Evolutionary conservation across 1,284 basidiomycete genomes (phyloP).

Genomic region (Cryptococcus sp.): DNA sequence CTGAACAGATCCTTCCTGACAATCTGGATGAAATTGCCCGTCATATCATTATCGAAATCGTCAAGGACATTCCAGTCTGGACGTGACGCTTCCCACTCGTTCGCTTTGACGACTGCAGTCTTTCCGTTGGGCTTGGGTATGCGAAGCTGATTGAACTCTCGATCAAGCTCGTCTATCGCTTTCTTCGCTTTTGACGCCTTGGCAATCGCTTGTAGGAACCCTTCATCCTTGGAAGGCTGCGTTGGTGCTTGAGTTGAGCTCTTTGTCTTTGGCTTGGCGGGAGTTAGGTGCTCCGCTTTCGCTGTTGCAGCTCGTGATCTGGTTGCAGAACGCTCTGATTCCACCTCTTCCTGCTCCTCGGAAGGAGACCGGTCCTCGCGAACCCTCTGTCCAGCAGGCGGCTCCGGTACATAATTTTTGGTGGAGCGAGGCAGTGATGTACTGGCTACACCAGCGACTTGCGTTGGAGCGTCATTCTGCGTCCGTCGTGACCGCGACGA

Average conservation of each 20-base stretch:
- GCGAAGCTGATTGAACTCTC: constrained; percentile 78
- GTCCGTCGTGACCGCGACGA: constrained; percentile 4
- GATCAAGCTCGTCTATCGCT: constrained; percentile 68
- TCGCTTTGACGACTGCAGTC: constrained; percentile 54
- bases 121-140: constrained; percentile 64
- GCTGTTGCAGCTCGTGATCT: background rate
- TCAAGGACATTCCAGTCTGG: constrained; percentile 58
- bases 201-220: constrained; percentile 46
- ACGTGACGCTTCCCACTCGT: constrained; percentile 59
- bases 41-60: constrained; percentile 71
- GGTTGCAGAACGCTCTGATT: constrained; percentile 1
- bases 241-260: background rate
- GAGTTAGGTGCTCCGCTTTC: constrained; percentile 1
- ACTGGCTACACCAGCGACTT: constrained; percentile 5
- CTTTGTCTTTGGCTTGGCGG: constrained; percentile 7
- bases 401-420: background rate
- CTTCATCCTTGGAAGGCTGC: constrained; percentile 38
- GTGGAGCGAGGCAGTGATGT: background rate
- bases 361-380: constrained; percentile 13
- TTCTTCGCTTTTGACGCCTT: constrained; percentile 38
- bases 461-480: constrained; percentile 14
- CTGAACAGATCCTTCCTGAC: constrained; percentile 55
- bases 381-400: constrained; percentile 12
- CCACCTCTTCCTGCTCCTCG: constrained; percentile 22
- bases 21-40: constrained; percentile 84